Base-by-base conservation (phyloP, 1,139 yeast species). In the Yamadazyma siamensis region DNA sequence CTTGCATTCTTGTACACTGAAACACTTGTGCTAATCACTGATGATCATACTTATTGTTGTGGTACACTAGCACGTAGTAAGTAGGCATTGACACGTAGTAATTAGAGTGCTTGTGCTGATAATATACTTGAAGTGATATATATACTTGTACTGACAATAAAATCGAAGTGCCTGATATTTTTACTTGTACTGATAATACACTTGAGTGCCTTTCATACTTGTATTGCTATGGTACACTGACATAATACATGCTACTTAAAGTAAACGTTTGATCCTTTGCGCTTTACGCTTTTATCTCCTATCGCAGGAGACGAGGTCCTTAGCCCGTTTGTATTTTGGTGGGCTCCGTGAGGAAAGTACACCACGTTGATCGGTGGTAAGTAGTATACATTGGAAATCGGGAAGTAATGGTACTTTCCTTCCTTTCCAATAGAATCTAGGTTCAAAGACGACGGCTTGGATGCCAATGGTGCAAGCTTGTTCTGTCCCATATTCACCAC, bases 321-420 rank as follows among this genome's bases (percentile, higher is more conserved):
- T 12, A 21, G 25, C 19, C 34, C 37, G 6, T 25, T 27, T 13
- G 25, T 40, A 25, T 54, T 56, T 34, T 66, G 78, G 44, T 74
- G 80, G 2, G 71, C 76, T 5, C 78, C 66, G 46, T 75, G 81
- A 1, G 81, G 81, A 39, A 75, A 69, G 46, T 75, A 75, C 7
- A 75, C 80, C 31, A 70, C 77, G 46, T 75, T 76, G 17, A 75
- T 74, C 1, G 80, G 81, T 7, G 80, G 79, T 31, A 74, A 55
- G 51, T 75, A 75, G 46, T 75, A 75, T 23, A 72, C 77, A 38
- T 60, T 64, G 34, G 76, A 73, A 33, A 75, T 68, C 1, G 80
- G 80, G 50, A 72, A 74, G 40, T 75, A 75, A 41, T 73, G 74
- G 47, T 75, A 75, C 21, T 54, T 49, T 16, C 35, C 33, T 12